These are phyloP conservation scores for Kurtzmaniella quercitrusa DNA, from an alignment of 1,139 yeast genomes.

Conservation along the genomic window DNA sequence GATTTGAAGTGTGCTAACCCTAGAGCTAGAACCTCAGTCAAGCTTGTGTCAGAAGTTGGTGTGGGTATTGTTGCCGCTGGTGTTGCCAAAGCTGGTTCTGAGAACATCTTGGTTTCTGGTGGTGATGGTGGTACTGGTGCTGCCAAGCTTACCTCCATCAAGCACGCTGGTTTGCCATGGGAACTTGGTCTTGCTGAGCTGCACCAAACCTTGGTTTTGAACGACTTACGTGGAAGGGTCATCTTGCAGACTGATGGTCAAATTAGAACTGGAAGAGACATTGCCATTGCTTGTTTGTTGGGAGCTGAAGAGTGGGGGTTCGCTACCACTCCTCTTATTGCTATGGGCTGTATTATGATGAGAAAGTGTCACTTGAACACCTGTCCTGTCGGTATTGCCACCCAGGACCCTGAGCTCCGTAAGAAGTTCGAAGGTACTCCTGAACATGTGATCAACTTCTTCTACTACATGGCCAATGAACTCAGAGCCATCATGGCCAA, in stretches of 20 bases:
- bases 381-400: conserved; percentile 98
- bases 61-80: conserved; percentile 99
- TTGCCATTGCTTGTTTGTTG: conserved; percentile 89
- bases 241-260: conserved; percentile 97
- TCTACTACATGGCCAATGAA: conserved; percentile 91
- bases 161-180: conserved; percentile 98
- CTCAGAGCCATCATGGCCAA: conserved; percentile 90
- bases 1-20: conserved; percentile 97
- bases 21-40: conserved; percentile 93
- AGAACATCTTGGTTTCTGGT: conserved; percentile 90
- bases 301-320: conserved; percentile 99
- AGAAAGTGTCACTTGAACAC: conserved; percentile 89
- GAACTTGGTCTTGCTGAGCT: conserved; percentile 97
- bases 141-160: conserved; percentile 94
- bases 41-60: conserved; percentile 96
- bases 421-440: conserved; percentile 94
- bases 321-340: conserved; percentile 95
- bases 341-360: conserved; percentile 97
- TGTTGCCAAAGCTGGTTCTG: conserved; percentile 98
- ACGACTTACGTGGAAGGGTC: conserved; percentile 93
- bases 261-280: conserved; percentile 91
- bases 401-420: conserved; percentile 94
- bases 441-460: conserved; percentile 96
- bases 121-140: conserved; percentile 99
- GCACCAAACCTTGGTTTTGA: conserved; percentile 92